Evolutionary conservation across 768 basidiomycete species (phyloP), one percentile per base, ranked within the genome.

Genomic region (Agaricus blazei): DNA sequence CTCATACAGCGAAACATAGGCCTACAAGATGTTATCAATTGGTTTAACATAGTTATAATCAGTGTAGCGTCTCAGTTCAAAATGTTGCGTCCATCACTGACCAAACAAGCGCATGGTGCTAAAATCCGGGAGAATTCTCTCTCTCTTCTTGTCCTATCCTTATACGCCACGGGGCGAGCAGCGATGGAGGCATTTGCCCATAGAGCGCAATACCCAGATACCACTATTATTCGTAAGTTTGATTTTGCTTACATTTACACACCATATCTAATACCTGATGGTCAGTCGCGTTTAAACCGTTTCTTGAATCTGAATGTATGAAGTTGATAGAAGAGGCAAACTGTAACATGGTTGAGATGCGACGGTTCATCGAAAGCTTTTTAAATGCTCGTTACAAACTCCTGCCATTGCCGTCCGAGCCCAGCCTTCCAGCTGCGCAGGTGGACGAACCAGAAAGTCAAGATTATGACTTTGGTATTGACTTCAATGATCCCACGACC

Each of bases 381-480:
- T 19, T 56, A 24, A 48, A 50, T 14, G 48, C 45, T n/a, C 48
- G 54, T 27, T 34, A 6, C 4, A 49, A 26, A 37, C 37, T 34
- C 36, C 34, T 45, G n/a, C 54, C 54, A 9, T 19, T 50, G 14
- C 40, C 40, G 9, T 29, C 40, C 15, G 54, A 43, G 43, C 54
- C 54, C n/a, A 24, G 3, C 3, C 23, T 56, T 4, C 54, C 54
- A 28, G 23, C 40, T 2, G 3, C 34, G 1, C 54, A 28, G 37
- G 31, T 44, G 37, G 54, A 56, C 42, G 54, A 56, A 9, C 48
- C 54, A 14, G 54, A 56, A 19, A 56, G 54, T 34, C 54, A 56
- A 29, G 54, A 56, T 27, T 56, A 56, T 26, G 54, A 56, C 31
- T 56, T 56, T 27, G 54, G 48, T 3, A 56, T 56, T 27, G 48